phyloP scores from a whole-genome alignment of 2,329 filamentous ascomycete species.

The Diaporthe sp. region DNA sequence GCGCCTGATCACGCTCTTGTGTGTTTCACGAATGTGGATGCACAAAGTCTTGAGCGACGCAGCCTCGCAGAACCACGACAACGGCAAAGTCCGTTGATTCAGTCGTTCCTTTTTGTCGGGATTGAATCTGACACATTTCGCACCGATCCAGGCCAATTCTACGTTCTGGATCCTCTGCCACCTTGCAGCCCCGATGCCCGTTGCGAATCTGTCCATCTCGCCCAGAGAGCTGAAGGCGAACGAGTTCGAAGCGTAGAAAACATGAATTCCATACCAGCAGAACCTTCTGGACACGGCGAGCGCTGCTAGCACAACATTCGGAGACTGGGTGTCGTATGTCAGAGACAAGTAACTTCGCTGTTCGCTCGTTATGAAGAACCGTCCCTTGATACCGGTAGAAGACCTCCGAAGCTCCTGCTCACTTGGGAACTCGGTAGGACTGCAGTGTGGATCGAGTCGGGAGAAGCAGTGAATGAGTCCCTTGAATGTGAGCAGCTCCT shows the following conservation, averaged over 20 bases:
- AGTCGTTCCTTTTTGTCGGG: background rate
- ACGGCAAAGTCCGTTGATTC: background rate
- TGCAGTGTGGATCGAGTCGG: background rate
- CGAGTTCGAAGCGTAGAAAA: constrained; percentile 17
- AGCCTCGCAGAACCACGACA: background rate
- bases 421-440: background rate
- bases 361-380: constrained; percentile 22
- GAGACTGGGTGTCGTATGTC: background rate
- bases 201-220: constrained; percentile 22
- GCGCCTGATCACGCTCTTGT: background rate
- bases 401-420: background rate
- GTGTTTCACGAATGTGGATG: background rate
- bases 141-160: constrained; percentile 22
- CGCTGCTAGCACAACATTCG: background rate
- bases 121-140: background rate
- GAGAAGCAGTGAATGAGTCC: constrained; percentile 20
- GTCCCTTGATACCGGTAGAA: background rate
- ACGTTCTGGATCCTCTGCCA: constrained; percentile 7
- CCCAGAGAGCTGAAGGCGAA: constrained; percentile 1
- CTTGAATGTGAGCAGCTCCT: constrained; percentile 7
- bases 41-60: background rate
- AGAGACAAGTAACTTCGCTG: background rate
- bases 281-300: constrained; percentile 1
- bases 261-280: background rate
- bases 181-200: background rate